These are phyloP conservation scores for Sugiyamaella valdiviana DNA, from an alignment of 805 yeast genomes.

Conservation along the genomic window DNA sequence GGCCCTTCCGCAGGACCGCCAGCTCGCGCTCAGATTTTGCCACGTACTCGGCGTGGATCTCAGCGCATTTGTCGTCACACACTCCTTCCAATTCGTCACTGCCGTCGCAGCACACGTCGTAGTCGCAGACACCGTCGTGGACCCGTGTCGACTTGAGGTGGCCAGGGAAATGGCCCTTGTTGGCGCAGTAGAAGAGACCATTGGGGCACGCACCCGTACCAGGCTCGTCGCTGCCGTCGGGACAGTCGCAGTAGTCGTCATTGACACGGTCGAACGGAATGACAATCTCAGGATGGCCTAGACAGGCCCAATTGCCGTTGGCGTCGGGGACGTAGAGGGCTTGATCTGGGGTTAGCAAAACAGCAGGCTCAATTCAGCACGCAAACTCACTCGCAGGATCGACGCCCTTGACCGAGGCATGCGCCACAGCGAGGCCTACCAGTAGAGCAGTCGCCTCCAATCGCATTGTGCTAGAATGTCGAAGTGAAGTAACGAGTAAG, in stretches of 20 bases:
- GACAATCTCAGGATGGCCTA: conserved; percentile 57
- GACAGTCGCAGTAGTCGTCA: conserved; percentile 92
- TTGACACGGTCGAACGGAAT: conserved; percentile 61
- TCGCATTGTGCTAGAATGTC: background rate
- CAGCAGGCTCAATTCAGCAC: background rate
- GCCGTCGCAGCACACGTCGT: conserved; percentile 88
- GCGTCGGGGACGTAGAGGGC: conserved; percentile 44
- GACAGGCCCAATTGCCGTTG: conserved; percentile 61
- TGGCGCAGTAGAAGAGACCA: conserved; percentile 65
- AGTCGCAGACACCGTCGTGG: conserved; percentile 90
- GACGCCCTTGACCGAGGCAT: background rate
- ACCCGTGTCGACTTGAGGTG: conserved; percentile 62
- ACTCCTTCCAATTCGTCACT: conserved; percentile 62
- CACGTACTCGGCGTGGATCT: conserved; percentile 40
- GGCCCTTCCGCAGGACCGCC: conserved; percentile 32
- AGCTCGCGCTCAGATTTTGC: conserved; percentile 20
- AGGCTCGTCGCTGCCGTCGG: conserved; percentile 96
- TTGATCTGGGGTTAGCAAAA: conserved; percentile 11
- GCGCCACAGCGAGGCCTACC: background rate
- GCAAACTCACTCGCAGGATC: background rate
- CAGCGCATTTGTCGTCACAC: conserved; percentile 54
- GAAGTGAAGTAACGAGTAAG: background rate
- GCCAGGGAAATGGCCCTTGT: conserved; percentile 60
- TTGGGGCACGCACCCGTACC: conserved; percentile 77
- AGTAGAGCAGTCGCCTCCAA: background rate